These are phyloP conservation scores for Globisporangium middletonii DNA, from an alignment of 352 stramenopile genomes.

Conservation along the genomic window DNA sequence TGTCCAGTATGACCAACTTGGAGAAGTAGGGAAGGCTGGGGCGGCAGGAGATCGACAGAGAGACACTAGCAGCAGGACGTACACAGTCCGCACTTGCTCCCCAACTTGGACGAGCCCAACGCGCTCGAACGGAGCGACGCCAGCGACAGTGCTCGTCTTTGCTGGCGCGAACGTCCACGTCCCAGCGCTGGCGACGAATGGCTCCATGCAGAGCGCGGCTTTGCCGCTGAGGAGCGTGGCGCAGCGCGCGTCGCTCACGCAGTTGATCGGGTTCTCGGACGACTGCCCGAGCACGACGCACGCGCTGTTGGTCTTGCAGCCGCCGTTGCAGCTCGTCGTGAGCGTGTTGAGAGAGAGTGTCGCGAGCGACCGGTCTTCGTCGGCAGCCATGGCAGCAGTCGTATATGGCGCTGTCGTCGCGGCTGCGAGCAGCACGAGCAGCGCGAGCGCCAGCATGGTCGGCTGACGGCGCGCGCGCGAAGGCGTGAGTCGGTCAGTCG, in stretches of 20 bases:
- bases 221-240: conserved; percentile 59
- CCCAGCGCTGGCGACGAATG: conserved; percentile 29
- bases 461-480: not conserved
- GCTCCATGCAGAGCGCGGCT: conserved; percentile 56
- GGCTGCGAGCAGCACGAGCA: not conserved
- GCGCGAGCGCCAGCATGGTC: not conserved
- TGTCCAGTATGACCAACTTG: too few relatives aligned
- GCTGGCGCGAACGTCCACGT: conserved; percentile 55
- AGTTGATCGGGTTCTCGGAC: conserved; percentile 56
- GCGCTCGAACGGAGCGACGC: conserved; percentile 58
- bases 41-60: not conserved
- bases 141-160: conserved; percentile 38
- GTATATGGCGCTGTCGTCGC: too few relatives aligned
- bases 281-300: conserved; percentile 65
- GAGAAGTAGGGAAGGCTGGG: not conserved
- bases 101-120: conserved; percentile 61
- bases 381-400: conserved; percentile 5
- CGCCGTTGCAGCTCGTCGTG: conserved; percentile 71
- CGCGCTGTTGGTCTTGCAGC: conserved; percentile 46
- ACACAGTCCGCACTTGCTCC: conserved; percentile 38
- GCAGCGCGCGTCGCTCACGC: conserved; percentile 67
- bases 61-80: conserved; percentile 4
- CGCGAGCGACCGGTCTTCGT: conserved; percentile 9
- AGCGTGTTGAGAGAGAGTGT: conserved; percentile 60
- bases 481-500: not conserved